These are phyloP conservation scores for Marchantia paleacea DNA, from an alignment of 225 moss, liverwort and hornwort genomes.

Conservation along the genomic window DNA sequence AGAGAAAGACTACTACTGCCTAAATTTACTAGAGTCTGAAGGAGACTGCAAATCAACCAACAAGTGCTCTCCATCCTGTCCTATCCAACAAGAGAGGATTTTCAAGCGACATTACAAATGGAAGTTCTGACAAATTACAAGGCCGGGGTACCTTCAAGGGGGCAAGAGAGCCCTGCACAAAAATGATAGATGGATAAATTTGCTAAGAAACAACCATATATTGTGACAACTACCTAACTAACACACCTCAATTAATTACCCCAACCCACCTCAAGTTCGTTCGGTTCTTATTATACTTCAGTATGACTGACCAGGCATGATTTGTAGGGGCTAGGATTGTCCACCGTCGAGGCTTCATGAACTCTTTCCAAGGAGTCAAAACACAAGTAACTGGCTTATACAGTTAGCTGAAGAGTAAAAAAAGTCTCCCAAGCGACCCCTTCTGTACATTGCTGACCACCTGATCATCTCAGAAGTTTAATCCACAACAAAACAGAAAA, in stretches of 20 bases:
- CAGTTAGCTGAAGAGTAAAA: slow-evolving; percentile 12
- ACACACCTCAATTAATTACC: slow-evolving; percentile 21
- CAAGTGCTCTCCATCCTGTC: neutral
- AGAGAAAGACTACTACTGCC: neutral
- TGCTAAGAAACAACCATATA: slow-evolving; percentile 18
- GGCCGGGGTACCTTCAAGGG: slow-evolving; percentile 17
- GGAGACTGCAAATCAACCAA: slow-evolving; percentile 1
- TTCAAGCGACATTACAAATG: slow-evolving; percentile 5
- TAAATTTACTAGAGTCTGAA: neutral
- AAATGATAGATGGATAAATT: slow-evolving; percentile 17
- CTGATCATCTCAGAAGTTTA: slow-evolving; percentile 18
- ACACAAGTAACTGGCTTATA: slow-evolving; percentile 18
- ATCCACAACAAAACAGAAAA: slow-evolving; percentile 24
- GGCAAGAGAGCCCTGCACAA: slow-evolving; percentile 9
- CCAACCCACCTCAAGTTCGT: slow-evolving; percentile 24
- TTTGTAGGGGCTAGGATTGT: slow-evolving; percentile 5
- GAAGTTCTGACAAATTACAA: slow-evolving; percentile 3
- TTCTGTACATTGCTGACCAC: slow-evolving; percentile 26
- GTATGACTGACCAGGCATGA: slow-evolving; percentile 7
- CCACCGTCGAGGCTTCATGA: slow-evolving; percentile 23
- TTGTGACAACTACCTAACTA: slow-evolving; percentile 19
- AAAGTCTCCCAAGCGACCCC: slow-evolving; percentile 27
- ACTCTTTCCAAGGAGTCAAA: slow-evolving; percentile 11
- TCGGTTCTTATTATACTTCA: slow-evolving; percentile 17
- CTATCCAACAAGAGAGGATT: neutral